Percentiles rank a stretch among this genome's conserved stretches.
phyloP scores from a whole-genome alignment of 331 rosid species.

The Cydonia oblonga region DNA sequence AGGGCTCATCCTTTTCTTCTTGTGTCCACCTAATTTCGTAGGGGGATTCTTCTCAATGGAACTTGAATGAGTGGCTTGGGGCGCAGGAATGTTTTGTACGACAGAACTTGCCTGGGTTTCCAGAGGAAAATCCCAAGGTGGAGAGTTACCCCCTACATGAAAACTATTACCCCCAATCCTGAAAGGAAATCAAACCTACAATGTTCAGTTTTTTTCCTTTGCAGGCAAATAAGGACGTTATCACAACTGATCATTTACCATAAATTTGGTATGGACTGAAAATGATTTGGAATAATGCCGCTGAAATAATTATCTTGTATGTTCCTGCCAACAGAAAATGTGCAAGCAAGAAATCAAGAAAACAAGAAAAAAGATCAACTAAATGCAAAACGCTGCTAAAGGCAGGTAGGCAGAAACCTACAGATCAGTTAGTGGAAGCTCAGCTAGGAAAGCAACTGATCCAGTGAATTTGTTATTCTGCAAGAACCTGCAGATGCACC shows the following conservation, averaged over 20 bases:
- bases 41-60: constrained; percentile 54
- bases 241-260: constrained; percentile 31
- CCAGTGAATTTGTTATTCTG: constrained; percentile 71
- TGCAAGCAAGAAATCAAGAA: neutral
- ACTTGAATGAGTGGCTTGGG: constrained; percentile 56
- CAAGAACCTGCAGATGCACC: constrained; percentile 42
- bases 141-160: constrained; percentile 27
- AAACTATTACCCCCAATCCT: constrained; percentile 79
- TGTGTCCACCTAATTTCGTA: constrained; percentile 15
- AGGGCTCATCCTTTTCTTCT: constrained; percentile 44
- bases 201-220: neutral
- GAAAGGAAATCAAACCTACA: constrained; percentile 3
- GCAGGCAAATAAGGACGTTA: constrained; percentile 1
- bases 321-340: constrained; percentile 35
- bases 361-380: neutral
- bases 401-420: constrained; percentile 16
- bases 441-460: constrained; percentile 65
- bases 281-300: constrained; percentile 68
- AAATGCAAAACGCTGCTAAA: neutral
- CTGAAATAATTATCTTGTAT: constrained; percentile 69
- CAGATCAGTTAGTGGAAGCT: constrained; percentile 65
- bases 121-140: constrained; percentile 66
- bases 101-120: constrained; percentile 21
- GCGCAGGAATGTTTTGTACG: constrained; percentile 31
- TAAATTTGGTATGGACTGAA: constrained; percentile 63